A percentile compares a stretch with the other conserved stretches of the same genome.
Evolutionary conservation across 2,329 filamentous ascomycete species (phyloP).

Genomic region (Aspergillus bombycis): DNA sequence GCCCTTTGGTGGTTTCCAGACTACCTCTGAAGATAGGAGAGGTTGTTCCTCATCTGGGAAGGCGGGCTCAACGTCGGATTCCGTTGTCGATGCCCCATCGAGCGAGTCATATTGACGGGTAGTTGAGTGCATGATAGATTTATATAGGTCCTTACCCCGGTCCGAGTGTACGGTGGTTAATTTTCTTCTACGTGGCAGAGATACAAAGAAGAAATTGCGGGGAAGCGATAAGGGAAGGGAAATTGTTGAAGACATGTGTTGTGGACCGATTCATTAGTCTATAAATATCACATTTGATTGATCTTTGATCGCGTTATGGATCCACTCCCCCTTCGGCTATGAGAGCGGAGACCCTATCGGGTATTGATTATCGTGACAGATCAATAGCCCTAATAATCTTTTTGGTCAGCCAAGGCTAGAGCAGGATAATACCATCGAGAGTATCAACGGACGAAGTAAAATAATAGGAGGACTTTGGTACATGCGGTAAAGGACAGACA

Average conservation of each 20-base stretch:
- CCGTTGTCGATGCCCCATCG: not conserved
- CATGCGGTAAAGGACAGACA: not conserved
- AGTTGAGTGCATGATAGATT: not conserved
- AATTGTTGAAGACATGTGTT: not conserved
- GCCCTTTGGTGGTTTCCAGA: slow-evolving; percentile 55
- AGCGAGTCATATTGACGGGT: not conserved
- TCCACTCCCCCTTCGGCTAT: not conserved
- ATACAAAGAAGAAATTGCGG: not conserved
- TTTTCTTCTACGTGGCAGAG: not conserved
- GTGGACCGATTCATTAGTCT: not conserved
- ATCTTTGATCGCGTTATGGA: slow-evolving; percentile 1
- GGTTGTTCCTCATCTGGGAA: slow-evolving; percentile 26
- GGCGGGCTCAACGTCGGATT: not conserved
- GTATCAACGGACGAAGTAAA: not conserved
- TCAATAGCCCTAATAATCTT: not conserved
- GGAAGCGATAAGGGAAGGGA: not conserved
- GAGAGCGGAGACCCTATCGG: not conserved
- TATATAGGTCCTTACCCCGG: not conserved
- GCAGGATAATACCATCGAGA: too few relatives aligned
- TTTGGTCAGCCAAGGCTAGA: too few relatives aligned
- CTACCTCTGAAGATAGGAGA: slow-evolving; percentile 22
- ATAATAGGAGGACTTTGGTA: too few relatives aligned
- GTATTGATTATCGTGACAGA: not conserved
- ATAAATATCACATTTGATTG: not conserved
- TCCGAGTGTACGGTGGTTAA: not conserved